Percentiles rank a stretch among this genome's conserved stretches.
These are phyloP conservation scores for Lathyrus sativus DNA, from an alignment of 306 rosid species.

Conservation along the genomic window DNA sequence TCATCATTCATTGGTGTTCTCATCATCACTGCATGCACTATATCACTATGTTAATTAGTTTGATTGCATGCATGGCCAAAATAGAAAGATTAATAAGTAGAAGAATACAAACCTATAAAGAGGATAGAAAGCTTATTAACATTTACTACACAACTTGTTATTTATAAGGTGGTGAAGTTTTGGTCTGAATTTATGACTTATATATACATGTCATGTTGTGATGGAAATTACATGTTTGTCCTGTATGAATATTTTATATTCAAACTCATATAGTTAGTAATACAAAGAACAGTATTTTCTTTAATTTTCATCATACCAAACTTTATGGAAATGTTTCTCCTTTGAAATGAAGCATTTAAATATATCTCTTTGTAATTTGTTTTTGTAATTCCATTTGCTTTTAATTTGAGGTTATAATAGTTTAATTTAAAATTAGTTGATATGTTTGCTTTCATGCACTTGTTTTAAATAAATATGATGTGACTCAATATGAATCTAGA, in stretches of 20 bases:
- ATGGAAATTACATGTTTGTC: constrained; percentile 41
- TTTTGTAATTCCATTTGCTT: too few relatives aligned
- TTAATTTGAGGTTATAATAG: too few relatives aligned
- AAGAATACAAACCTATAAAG: constrained; percentile 40
- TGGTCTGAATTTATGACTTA: constrained; percentile 24
- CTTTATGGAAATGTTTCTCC: neutral
- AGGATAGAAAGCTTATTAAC: neutral
- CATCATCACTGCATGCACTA: constrained; percentile 37
- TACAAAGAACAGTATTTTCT: too few relatives aligned
- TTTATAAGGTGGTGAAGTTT: constrained; percentile 37
- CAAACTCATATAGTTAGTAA: constrained; percentile 20
- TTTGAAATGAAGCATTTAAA: neutral
- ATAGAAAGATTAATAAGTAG: constrained; percentile 8
- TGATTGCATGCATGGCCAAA: constrained; percentile 10
- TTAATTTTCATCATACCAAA: neutral
- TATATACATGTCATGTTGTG: constrained; percentile 16
- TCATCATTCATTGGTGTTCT: constrained; percentile 36
- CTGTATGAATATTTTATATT: neutral
- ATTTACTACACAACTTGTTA: neutral
- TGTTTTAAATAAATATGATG: too few relatives aligned
- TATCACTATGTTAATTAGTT: neutral
- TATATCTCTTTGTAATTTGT: too few relatives aligned
- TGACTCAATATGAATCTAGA: too few relatives aligned
- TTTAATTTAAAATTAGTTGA: too few relatives aligned
- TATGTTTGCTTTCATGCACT: too few relatives aligned